Percentiles rank a stretch among this genome's conserved stretches.
phyloP scores from a whole-genome alignment of 1,284 basidiomycete species.

The Kalmanozyma brasiliensis region DNA sequence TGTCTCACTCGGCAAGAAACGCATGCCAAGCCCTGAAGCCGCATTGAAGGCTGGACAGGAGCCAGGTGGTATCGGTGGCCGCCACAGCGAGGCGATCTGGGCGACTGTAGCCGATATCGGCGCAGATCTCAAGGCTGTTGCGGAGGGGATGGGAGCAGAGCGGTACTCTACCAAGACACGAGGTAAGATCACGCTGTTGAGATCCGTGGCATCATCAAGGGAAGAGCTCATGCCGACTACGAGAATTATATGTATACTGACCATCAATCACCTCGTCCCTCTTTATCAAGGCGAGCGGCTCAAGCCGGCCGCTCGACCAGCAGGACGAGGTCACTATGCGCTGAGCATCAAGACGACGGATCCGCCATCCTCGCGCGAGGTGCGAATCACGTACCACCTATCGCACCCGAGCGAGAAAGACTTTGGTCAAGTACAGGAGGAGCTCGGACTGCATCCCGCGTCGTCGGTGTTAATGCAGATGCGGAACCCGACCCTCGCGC shows the following conservation, averaged over 20 bases:
- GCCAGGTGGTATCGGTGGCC: slow-evolving; percentile 54
- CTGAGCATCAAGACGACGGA: slow-evolving; percentile 43
- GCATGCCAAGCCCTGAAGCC: slow-evolving; percentile 50
- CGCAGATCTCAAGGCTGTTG: slow-evolving; percentile 26
- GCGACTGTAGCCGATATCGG: slow-evolving; percentile 49
- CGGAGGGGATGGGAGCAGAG: slow-evolving; percentile 34
- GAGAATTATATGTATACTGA: not conserved
- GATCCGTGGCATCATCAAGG: too few relatives aligned
- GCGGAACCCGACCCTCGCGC: slow-evolving; percentile 53
- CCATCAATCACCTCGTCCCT: not conserved
- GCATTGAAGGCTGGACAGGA: slow-evolving; percentile 42
- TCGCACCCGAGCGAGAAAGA: slow-evolving; percentile 49
- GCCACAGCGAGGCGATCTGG: slow-evolving; percentile 55
- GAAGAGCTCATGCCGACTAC: not conserved
- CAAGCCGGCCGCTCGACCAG: slow-evolving; percentile 46
- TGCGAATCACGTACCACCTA: slow-evolving; percentile 50
- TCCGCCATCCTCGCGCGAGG: slow-evolving; percentile 47
- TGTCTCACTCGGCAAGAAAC: slow-evolving; percentile 51
- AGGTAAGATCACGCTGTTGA: slow-evolving; percentile 13
- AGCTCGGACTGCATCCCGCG: slow-evolving; percentile 46
- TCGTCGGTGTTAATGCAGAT: slow-evolving; percentile 50
- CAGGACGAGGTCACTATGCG: slow-evolving; percentile 51
- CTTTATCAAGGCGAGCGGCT: slow-evolving; percentile 35
- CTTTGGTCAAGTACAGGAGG: slow-evolving; percentile 52
- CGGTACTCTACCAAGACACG: slow-evolving; percentile 53